phyloP scores from a whole-genome alignment of 768 basidiomycete species.

The Suillus americanus region DNA sequence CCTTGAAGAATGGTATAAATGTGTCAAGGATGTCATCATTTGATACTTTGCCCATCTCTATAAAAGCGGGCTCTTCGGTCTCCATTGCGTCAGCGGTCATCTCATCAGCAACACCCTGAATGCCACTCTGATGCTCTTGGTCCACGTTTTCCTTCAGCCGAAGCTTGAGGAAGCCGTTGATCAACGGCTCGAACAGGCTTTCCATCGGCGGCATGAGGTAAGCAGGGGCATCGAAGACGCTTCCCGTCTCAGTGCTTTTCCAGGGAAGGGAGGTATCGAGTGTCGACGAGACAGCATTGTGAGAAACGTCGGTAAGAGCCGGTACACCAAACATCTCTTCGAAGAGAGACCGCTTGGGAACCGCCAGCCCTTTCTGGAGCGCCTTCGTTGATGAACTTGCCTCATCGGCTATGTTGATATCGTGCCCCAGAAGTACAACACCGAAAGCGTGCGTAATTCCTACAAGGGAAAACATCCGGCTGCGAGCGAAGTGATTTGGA shows the following conservation, averaged over 20 bases:
- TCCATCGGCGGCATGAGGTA: conserved; percentile 77
- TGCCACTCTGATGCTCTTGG: conserved; percentile 9
- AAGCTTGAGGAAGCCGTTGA: conserved; percentile 45
- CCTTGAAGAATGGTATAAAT: conserved; percentile 65
- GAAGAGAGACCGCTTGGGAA: conserved; percentile 63
- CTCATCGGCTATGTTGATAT: conserved; percentile 39
- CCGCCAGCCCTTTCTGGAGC: conserved; percentile 29
- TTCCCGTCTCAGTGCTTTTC: conserved; percentile 42
- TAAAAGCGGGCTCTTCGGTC: conserved; percentile 18
- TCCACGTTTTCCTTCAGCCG: conserved; percentile 25
- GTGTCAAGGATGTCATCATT: conserved; percentile 54
- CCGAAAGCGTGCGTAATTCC: conserved; percentile 70
- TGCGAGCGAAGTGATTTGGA: conserved; percentile 31
- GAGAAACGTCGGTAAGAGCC: conserved; percentile 46
- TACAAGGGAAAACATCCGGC: conserved; percentile 53
- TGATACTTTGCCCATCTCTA: conserved; percentile 36
- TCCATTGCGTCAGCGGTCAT: conserved; percentile 42
- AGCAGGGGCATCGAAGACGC: conserved; percentile 65
- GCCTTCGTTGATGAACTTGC: conserved; percentile 43
- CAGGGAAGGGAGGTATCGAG: conserved; percentile 27
- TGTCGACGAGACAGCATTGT: conserved; percentile 6
- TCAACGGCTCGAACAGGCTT: conserved; percentile 64
- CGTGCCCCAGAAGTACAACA: conserved; percentile 69
- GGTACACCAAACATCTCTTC: conserved; percentile 89
- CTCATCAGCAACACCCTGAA: conserved; percentile 39